These are phyloP conservation scores for Cladophialophora carrionii DNA, from an alignment of 2,329 filamentous ascomycete species.

Conservation along the genomic window DNA sequence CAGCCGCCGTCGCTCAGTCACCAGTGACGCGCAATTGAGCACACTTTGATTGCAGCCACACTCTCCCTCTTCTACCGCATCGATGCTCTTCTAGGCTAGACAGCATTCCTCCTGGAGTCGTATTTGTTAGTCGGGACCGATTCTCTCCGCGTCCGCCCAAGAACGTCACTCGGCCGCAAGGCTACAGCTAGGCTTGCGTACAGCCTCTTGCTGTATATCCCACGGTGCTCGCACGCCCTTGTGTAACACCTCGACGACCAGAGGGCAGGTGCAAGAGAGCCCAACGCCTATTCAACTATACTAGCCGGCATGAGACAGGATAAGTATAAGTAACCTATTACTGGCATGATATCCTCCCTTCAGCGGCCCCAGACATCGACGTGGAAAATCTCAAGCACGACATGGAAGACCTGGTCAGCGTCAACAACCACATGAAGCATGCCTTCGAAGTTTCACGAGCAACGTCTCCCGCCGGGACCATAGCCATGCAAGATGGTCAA, in stretches of 20 bases:
- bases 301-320: conserved; percentile 17
- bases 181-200: conserved; percentile 35
- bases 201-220: conserved; percentile 20
- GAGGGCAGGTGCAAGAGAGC: not conserved
- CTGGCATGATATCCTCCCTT: conserved; percentile 10
- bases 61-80: conserved; percentile 5
- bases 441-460: conserved; percentile 72
- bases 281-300: not conserved
- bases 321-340: conserved; percentile 4
- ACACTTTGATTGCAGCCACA: conserved; percentile 6
- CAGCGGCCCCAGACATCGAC: conserved; percentile 5
- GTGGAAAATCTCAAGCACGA: conserved; percentile 32
- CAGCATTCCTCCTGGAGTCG: not conserved
- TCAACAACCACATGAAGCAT: conserved; percentile 23
- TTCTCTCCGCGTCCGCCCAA: conserved; percentile 19
- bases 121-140: conserved; percentile 4
- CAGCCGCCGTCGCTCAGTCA: conserved; percentile 1
- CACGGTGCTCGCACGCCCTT: conserved; percentile 18
- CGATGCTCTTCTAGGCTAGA: conserved; percentile 2
- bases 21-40: conserved; percentile 18
- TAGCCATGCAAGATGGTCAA: conserved; percentile 53
- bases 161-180: conserved; percentile 32
- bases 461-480: conserved; percentile 72
- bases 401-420: conserved; percentile 27
- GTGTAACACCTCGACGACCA: conserved; percentile 3